Conservation (phyloP, 352 stramenopile genomes). For the Pythium dissotocum region DNA sequence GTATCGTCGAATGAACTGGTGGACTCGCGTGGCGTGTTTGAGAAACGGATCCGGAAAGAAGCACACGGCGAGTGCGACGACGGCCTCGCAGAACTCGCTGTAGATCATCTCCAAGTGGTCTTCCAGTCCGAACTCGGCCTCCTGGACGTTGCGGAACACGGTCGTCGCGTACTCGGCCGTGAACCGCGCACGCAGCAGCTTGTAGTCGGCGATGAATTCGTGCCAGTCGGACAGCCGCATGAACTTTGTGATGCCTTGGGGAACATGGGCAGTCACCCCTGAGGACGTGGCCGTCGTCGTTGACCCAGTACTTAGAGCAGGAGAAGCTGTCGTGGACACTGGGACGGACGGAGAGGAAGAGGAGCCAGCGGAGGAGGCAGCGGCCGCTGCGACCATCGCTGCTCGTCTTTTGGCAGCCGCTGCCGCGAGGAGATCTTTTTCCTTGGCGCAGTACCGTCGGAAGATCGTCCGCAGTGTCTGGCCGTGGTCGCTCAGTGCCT, state of each 20-base stretch:
- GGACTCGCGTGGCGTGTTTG: conserved; percentile 48
- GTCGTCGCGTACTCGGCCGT: conserved; percentile 49
- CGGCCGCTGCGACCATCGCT: conserved; percentile 14
- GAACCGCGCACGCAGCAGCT: conserved; percentile 59
- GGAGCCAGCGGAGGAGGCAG: not conserved
- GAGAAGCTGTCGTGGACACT: conserved; percentile 1
- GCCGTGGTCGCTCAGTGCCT: conserved; percentile 50
- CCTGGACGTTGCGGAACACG: conserved; percentile 70
- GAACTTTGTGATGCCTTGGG: conserved; percentile 57
- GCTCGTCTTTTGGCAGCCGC: conserved; percentile 24
- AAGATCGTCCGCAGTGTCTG: conserved; percentile 70
- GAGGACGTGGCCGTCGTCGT: not conserved
- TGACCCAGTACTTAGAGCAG: not conserved
- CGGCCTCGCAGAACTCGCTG: conserved; percentile 69
- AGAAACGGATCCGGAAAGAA: conserved; percentile 73
- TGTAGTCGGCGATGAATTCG: conserved; percentile 72
- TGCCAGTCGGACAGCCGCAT: conserved; percentile 72
- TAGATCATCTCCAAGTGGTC: conserved; percentile 73
- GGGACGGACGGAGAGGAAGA: not conserved
- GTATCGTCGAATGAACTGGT: conserved; percentile 73
- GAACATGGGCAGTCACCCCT: not conserved
- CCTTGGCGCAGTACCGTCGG: conserved; percentile 70
- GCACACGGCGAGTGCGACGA: conserved; percentile 53
- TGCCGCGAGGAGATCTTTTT: conserved; percentile 40
- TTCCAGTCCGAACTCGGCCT: conserved; percentile 38